Evolutionary conservation across 129 eudicot genomes (phyloP).

Genomic region (carrot (Daucus carota)): DH1_v3.0 NC_030384.2:37154501-37155000

Average conservation of each 20-base stretch:
- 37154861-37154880: conserved; percentile 51
- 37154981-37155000: not conserved
- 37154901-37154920: conserved; percentile 37
- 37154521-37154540: conserved; percentile 81
- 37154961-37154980: conserved; percentile 34
- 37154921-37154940: conserved; percentile 33
- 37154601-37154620: conserved; percentile 36
- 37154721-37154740: too few species aligned
- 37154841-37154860: conserved; percentile 20
- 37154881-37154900: conserved; percentile 31
- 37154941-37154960: conserved; percentile 23
- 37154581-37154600: conserved; percentile 40
- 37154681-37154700: not conserved
- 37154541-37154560: conserved; percentile 54
- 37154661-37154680: not conserved
- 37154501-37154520: conserved; percentile 67
- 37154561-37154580: conserved; percentile 65
- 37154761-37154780: not conserved
- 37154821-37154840: not conserved
- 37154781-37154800: not conserved
- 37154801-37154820: not conserved
- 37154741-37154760: not conserved
- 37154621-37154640: not conserved
- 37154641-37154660: not conserved
- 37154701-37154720: not conserved